Evolutionary conservation across 106 monocot genomes (phyloP), one percentile per base, ranked within the genome.

Genomic region (Phalaenopsis equestris): DNA sequence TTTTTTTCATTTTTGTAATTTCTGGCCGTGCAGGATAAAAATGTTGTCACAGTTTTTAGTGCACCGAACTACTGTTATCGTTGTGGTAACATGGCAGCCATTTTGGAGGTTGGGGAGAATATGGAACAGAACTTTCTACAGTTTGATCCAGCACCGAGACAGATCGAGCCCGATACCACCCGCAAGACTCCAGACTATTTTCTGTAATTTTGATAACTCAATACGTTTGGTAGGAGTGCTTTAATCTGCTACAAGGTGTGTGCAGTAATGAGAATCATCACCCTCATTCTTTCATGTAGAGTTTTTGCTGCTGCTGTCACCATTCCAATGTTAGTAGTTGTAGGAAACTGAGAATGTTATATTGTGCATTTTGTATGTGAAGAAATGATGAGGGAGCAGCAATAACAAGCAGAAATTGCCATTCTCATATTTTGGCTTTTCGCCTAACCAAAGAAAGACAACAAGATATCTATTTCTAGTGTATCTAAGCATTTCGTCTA

Each of bases 21-120:
- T 46, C 18, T 70, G 2, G 43, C 72, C 45, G 7, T 77, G 45
- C 84, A 87, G 87, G 87, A 87, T 16, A 87, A 84, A 79, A 84
- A 87, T 84, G 87, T 87, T 4, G 87, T 87, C 14, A 87, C 87
- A 42, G 87, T 87, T 6, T 87, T 87, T 36, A 87, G 87, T 76
- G 87, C 87, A 65, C 87, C 87, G 46, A 87, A 87, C 81, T 87
- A 87, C 75, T 87, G 87, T 70, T 87, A 87, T 74, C 87, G 87
- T 11, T 85, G 88, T 72, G 88, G 88, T 82, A 88, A 88, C 74
- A 88, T 88, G 88, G 88, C 88, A n/a, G 88, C 88, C 1, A 88
- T 88, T 46, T 67, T 88, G 46, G 88, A 88, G 74, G 82, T 88
- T 67, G 88, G 88, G 41, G 88, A 88, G 79, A 88, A 85, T 73